phyloP scores from a whole-genome alignment of 2,329 filamentous ascomycete genomes.

The Paraphaeosphaeria sporulosa region DNA sequence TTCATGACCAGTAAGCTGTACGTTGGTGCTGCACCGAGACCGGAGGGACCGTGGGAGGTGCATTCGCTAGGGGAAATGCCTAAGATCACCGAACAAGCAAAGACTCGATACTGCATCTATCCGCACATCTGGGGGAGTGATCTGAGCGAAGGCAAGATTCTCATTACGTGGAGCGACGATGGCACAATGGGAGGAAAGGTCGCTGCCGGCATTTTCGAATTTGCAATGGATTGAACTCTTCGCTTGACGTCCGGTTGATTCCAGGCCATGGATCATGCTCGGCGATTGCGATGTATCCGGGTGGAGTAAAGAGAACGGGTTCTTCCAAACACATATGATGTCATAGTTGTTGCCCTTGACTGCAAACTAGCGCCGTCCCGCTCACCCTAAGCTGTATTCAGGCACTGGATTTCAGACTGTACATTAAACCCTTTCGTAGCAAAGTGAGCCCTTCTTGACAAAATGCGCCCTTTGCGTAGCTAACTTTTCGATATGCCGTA shows the following conservation, averaged over 20 bases:
- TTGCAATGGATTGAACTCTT: conserved; percentile 1
- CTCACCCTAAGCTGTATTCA: background rate
- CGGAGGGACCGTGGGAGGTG: conserved; percentile 23
- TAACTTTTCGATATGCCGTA: background rate
- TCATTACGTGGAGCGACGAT: conserved; percentile 24
- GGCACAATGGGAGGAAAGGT: conserved; percentile 23
- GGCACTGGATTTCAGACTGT: background rate
- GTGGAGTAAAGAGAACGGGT: background rate
- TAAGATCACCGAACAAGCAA: conserved; percentile 12
- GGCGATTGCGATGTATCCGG: too few relatives aligned
- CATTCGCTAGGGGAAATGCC: conserved; percentile 20
- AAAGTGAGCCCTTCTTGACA: too few relatives aligned
- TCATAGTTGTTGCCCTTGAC: background rate
- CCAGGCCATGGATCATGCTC: too few relatives aligned
- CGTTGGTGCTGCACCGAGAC: conserved; percentile 17
- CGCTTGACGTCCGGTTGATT: too few relatives aligned
- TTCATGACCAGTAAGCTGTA: conserved; percentile 21
- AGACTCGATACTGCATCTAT: conserved; percentile 22
- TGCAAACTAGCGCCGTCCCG: background rate
- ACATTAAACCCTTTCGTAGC: background rate
- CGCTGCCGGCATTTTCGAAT: conserved; percentile 12
- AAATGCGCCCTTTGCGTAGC: background rate
- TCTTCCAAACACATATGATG: background rate
- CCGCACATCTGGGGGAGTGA: conserved; percentile 22
- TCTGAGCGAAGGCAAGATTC: conserved; percentile 10